Base-by-base conservation (phyloP, 2,329 filamentous ascomycete species). In the Calonectria pteridis region DNA sequence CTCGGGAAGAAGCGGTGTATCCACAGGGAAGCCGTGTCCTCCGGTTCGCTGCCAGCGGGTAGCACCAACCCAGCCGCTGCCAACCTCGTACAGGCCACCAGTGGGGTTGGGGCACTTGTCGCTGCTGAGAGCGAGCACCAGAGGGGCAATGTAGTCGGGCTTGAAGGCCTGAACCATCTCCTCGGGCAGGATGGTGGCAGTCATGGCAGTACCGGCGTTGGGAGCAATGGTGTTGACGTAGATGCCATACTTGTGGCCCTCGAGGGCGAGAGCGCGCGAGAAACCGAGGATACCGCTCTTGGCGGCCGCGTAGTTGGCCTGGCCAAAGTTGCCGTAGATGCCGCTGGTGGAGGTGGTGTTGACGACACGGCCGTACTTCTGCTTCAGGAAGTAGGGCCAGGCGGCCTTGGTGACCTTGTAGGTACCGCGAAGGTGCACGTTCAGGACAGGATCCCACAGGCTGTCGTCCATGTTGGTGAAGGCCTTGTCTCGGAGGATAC, bases 91-190 rank as follows among this genome's bases (percentile, higher is more conserved):
- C 62, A 99, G 90, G 67, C 93, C 93, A 77, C 96, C 96, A 72
- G 95, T 98, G 20, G 92, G 91, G 82, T 94, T 91, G 33, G 97
- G 96, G 67, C 95, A 92, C 87, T 95, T 94, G 87, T 99, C 97
- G 84, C 92, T 95, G 85, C 85, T 89, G 72, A 99, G 94, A 53
- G 96, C 92, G 69, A 96, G 92, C 66, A 99, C 96, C 46, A 98
- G 88, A 74, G 97, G 97, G 67, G 97, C 97, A 84, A 99, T 96
- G 86, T 98, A 98, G 83, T 98, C 96, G 73, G 97, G 97, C 92
- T 98, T 99, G 90, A 99, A 98, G 58, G 97, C 96, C 88, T 98
- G 96, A 23, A 99, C 96, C 88, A 98, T 92, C 88, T 99, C 97
- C 86, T 98, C 95, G 35, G 97, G 97, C 89, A 99, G 91, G 84